phyloP scores from a whole-genome alignment of 306 rosid genomes.

The Cucurbita pepo region DNA sequence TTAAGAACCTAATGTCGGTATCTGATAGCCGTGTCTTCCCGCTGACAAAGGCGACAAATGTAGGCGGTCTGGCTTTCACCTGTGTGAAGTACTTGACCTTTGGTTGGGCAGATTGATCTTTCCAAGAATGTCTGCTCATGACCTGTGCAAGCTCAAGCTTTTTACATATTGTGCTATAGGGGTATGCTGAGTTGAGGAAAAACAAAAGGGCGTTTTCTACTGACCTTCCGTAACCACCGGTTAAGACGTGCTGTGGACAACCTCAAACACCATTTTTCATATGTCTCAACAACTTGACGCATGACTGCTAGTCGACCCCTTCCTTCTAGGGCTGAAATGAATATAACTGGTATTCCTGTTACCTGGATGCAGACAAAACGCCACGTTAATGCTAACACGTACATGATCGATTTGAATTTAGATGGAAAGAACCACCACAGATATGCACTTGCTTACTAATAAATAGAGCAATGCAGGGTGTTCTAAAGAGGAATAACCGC shows the following conservation, averaged over 20 bases:
- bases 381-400: too few species aligned
- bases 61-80: slow-evolving; percentile 93
- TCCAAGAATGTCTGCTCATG: slow-evolving; percentile 98
- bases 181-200: neutral
- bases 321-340: slow-evolving; percentile 84
- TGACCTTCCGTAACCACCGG: slow-evolving; percentile 89
- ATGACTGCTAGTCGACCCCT: slow-evolving; percentile 53
- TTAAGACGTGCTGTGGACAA: slow-evolving; percentile 77
- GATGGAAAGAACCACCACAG: neutral
- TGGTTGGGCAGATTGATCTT: slow-evolving; percentile 81
- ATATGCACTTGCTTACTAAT: neutral
- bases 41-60: slow-evolving; percentile 72
- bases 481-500: neutral
- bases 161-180: neutral
- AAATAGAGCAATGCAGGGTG: neutral
- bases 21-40: slow-evolving; percentile 61
- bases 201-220: neutral
- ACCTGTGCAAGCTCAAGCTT: slow-evolving; percentile 29
- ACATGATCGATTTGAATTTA: neutral
- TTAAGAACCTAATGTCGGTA: slow-evolving; percentile 63
- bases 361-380: slow-evolving; percentile 20
- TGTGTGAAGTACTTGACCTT: slow-evolving; percentile 86
- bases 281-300: slow-evolving; percentile 55
- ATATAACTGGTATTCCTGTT: slow-evolving; percentile 82
- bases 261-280: slow-evolving; percentile 79